phyloP scores from a whole-genome alignment of 129 eudicot genomes.

The Glebionis coronaria region DNA sequence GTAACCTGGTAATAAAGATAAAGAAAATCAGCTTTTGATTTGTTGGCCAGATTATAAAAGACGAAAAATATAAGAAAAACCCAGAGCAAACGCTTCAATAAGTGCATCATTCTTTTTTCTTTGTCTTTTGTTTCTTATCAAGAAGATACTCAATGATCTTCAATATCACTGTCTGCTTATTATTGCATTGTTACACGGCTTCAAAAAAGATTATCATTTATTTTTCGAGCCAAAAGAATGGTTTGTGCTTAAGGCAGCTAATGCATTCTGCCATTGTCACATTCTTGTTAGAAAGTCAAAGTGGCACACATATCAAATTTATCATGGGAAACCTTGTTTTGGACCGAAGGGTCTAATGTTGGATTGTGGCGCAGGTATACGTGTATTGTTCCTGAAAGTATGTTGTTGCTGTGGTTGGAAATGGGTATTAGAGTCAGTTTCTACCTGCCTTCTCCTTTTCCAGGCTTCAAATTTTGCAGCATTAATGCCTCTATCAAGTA shows the following conservation, averaged over 20 bases:
- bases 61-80: conserved; percentile 6
- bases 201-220: conserved; percentile 28
- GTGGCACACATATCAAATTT: neutral
- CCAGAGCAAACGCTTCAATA: conserved; percentile 19
- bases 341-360: conserved; percentile 51
- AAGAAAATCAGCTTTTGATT: no score
- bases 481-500: conserved; percentile 52
- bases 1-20: no score
- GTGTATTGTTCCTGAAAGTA: conserved; percentile 41
- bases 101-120: conserved; percentile 34
- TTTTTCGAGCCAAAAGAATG: conserved; percentile 31
- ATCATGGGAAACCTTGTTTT: conserved; percentile 55
- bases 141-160: conserved; percentile 17
- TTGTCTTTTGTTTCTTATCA: conserved; percentile 22
- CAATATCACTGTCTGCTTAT: conserved; percentile 33
- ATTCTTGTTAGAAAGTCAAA: conserved; percentile 10
- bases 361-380: conserved; percentile 62
- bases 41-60: no score
- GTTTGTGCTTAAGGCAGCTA: conserved; percentile 17
- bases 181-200: conserved; percentile 20
- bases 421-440: conserved; percentile 49
- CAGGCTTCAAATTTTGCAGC: conserved; percentile 81
- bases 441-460: conserved; percentile 75
- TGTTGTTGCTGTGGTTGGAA: conserved; percentile 38
- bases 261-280: neutral